Conservation (phyloP, 345 rosid species). For the Gynandropsis gynandra region DNA sequence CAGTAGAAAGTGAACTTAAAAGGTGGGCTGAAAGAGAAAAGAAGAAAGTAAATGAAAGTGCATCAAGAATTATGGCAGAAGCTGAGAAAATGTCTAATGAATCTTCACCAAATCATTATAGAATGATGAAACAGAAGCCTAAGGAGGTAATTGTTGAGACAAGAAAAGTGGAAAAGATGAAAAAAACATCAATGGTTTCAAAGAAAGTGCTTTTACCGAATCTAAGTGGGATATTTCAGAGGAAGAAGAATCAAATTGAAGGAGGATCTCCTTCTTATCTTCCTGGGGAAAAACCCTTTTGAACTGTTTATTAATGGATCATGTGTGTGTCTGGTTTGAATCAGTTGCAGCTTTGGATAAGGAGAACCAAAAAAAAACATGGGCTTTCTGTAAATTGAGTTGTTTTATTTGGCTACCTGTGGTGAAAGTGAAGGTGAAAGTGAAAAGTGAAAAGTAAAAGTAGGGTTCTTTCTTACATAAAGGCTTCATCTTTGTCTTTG, state of each 20-base stretch:
- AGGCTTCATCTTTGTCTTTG: too few species aligned
- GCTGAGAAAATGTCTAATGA: conserved; percentile 42
- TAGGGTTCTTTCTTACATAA: too few species aligned
- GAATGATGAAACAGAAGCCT: conserved; percentile 46
- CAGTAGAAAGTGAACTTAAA: conserved; percentile 87
- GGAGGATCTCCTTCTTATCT: conserved; percentile 80
- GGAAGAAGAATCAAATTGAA: conserved; percentile 75
- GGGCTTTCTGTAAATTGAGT: too few species aligned
- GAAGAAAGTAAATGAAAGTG: conserved; percentile 77
- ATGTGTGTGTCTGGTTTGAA: conserved; percentile 29
- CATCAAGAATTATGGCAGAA: conserved; percentile 67
- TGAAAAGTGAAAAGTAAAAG: too few species aligned
- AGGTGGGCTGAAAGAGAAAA: conserved; percentile 89
- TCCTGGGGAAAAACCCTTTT: conserved; percentile 65
- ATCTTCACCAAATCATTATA: conserved; percentile 53
- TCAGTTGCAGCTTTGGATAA: too few species aligned
- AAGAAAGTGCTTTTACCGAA: conserved; percentile 59
- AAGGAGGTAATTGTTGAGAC: conserved; percentile 21
- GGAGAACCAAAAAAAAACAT: too few species aligned
- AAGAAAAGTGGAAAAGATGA: conserved; percentile 55
- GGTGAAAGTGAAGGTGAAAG: too few species aligned
- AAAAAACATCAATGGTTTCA: conserved; percentile 38
- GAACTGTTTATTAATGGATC: too few species aligned
- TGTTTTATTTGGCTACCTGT: too few species aligned
- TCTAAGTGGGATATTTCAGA: conserved; percentile 61